Percentiles rank a stretch among this genome's conserved stretches.
Conservation (phyloP, 1,139 yeast species). For the Suhomyces maxii region DNA sequence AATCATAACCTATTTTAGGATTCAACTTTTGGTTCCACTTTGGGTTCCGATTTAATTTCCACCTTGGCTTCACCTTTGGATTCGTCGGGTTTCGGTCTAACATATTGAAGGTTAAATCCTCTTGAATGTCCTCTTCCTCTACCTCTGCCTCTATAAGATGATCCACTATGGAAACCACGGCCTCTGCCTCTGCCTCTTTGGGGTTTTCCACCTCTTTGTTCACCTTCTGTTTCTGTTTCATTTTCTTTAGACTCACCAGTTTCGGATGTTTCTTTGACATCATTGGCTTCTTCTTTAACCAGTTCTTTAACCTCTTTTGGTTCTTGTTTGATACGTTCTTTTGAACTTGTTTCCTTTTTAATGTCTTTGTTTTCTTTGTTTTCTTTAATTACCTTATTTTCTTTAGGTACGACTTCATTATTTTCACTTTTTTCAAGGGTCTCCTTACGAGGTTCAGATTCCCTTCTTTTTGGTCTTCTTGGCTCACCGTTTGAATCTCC, state of each 20-base stretch:
- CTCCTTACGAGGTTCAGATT: constrained; percentile 10
- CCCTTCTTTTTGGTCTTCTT: neutral
- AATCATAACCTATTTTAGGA: neutral
- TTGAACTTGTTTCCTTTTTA: too few relatives aligned
- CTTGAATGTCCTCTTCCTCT: constrained; percentile 14
- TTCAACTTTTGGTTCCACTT: constrained; percentile 1
- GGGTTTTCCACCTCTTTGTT: neutral
- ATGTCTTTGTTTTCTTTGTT: constrained; percentile 1
- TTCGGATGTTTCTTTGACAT: neutral
- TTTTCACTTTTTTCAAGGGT: constrained; percentile 2
- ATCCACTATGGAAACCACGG: constrained; percentile 19
- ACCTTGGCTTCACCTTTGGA: constrained; percentile 4
- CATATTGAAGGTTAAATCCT: constrained; percentile 28
- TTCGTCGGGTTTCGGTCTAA: constrained; percentile 22
- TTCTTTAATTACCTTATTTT: constrained; percentile 3
- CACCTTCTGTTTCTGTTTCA: neutral
- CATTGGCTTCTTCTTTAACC: too few relatives aligned
- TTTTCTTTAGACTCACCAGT: neutral
- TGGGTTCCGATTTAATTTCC: constrained; percentile 4
- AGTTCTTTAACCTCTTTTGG: too few relatives aligned
- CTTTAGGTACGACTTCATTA: neutral
- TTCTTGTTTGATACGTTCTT: too few relatives aligned
- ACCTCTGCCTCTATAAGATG: constrained; percentile 13
- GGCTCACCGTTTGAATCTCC: neutral
- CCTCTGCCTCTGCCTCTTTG: constrained; percentile 20